phyloP scores from a whole-genome alignment of 176 grass and related monocot genomes.

The Avena sativa region DNA sequence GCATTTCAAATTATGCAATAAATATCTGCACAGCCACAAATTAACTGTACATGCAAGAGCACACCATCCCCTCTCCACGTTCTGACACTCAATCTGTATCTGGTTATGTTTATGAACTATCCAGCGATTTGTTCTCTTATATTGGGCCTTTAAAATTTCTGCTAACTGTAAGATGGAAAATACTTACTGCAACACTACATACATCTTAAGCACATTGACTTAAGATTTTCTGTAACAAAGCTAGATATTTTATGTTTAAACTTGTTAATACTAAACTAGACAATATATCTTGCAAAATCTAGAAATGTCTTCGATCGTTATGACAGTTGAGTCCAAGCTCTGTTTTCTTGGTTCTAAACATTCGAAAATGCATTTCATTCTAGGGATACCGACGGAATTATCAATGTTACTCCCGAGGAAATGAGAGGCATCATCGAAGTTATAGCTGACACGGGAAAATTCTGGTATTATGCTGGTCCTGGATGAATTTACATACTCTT shows the following conservation, averaged over 20 bases:
- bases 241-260: background rate
- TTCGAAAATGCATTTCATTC: slow-evolving; percentile 43
- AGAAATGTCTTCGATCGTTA: background rate
- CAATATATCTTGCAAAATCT: background rate
- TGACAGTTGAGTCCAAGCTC: background rate
- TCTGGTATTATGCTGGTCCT: slow-evolving; percentile 69
- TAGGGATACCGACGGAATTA: slow-evolving; percentile 52
- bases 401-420: slow-evolving; percentile 67
- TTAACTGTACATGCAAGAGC: slow-evolving; percentile 6
- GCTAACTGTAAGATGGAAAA: background rate
- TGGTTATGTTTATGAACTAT: slow-evolving; percentile 18
- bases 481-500: slow-evolving; percentile 22
- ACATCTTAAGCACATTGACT: background rate
- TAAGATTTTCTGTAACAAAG: background rate
- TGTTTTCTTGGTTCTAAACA: slow-evolving; percentile 27
- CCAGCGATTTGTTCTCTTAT: background rate
- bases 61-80: background rate
- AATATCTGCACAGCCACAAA: background rate
- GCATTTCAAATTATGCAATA: slow-evolving; percentile 22
- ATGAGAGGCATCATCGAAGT: slow-evolving; percentile 84
- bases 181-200: background rate
- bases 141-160: background rate
- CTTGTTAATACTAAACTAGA: slow-evolving; percentile 3
- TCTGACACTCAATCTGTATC: background rate
- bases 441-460: slow-evolving; percentile 82